These are phyloP conservation scores for Picochlorum sp. DNA, from an alignment of 139 green algal genomes.

Conservation along the genomic window DNA sequence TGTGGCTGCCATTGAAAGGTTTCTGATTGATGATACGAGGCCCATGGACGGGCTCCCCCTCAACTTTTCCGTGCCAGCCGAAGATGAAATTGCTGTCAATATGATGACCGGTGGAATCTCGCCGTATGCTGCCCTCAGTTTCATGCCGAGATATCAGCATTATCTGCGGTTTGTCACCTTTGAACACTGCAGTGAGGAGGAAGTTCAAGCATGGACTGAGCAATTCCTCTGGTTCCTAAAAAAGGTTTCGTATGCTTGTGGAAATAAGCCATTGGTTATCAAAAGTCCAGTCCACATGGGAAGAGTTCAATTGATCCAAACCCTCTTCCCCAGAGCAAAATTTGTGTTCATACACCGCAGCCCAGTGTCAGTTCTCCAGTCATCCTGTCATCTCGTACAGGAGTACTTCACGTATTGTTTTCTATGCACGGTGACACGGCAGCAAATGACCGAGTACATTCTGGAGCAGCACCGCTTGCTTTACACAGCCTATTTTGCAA, in stretches of 20 bases:
- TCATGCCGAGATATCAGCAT: slow-evolving; percentile 24
- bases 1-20: not conserved
- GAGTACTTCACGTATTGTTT: slow-evolving; percentile 46
- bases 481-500: slow-evolving; percentile 23
- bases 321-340: slow-evolving; percentile 46
- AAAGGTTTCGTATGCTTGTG: slow-evolving; percentile 28
- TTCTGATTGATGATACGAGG: slow-evolving; percentile 38
- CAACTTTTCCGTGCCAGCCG: slow-evolving; percentile 30
- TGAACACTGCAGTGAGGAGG: slow-evolving; percentile 4
- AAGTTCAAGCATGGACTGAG: slow-evolving; percentile 25
- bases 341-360: slow-evolving; percentile 61
- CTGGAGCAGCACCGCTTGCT: slow-evolving; percentile 43
- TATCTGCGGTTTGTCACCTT: slow-evolving; percentile 22
- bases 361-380: slow-evolving; percentile 27
- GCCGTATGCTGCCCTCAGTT: slow-evolving; percentile 48
- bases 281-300: slow-evolving; percentile 62
- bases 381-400: slow-evolving; percentile 43
- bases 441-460: slow-evolving; percentile 41
- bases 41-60: slow-evolving; percentile 66
- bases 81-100: slow-evolving; percentile 59
- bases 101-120: slow-evolving; percentile 38
- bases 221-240: slow-evolving; percentile 43
- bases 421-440: slow-evolving; percentile 25
- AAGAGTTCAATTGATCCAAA: slow-evolving; percentile 28
- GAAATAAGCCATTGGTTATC: slow-evolving; percentile 43